Base-by-base conservation (phyloP, 2,329 filamentous ascomycete genomes). In the Pseudogymnoascus sp. region DNA sequence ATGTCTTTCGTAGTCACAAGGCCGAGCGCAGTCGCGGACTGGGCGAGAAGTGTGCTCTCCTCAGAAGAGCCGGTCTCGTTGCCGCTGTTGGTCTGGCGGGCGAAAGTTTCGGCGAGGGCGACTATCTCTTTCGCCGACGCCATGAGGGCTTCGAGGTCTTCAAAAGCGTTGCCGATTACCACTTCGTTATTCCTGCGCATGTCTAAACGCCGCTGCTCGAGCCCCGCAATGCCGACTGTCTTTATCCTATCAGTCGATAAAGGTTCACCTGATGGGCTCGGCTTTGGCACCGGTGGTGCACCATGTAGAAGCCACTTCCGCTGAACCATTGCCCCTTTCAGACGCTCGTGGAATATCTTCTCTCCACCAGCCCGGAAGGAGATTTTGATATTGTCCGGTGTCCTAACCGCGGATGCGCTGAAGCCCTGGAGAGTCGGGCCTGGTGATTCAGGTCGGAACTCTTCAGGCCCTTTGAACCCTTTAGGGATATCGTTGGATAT, bases 121-220 rank as follows among this genome's bases (percentile, higher is more conserved):
- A 97, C 88, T 58, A 99, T 91, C 72, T 99, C 91, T 72, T 97
- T 97, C 4, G 94, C 94, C 3, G 93, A 97, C 2, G 92, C 91
- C 93, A 97, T 99, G 38, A 99, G 80, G 3, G 94, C 92, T 72
- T 97, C 93, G 0, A 99, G 83, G 71, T 99, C 94, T 72, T 97
- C 93, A 70, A 99, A 99, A 0, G 94, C 92, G 67, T 85, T 92
- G 25, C 93, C 93, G 66, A 99, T 96, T 59, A 97, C 87, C 8
- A 91, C 77, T 74, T 97, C 92, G 69, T 97, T 97, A 74, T 96
- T 96, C 76, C 91, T 93, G 63, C 91, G 88, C 71, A 92, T 84
- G 68, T 92, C 90, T 5, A 93, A 76, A 0, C 91, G 90, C 65
- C 92, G 85, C 69, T 91, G 88, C 73, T 99, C 94, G 1, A 99